phyloP scores from a whole-genome alignment of 2,329 filamentous ascomycete genomes.

The Colletotrichum cuscutae region DNA sequence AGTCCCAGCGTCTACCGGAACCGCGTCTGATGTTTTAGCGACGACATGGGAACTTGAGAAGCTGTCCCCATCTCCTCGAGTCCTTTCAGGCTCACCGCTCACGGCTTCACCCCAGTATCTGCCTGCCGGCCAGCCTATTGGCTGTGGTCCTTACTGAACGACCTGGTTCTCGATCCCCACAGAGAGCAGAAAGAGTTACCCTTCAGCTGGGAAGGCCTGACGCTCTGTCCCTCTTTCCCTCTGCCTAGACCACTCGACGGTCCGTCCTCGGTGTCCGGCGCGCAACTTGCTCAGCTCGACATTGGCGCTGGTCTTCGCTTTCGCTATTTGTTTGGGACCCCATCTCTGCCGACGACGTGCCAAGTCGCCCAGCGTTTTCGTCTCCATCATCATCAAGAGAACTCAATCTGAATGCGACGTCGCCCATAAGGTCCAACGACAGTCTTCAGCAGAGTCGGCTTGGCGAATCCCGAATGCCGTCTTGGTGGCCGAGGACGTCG shows the following conservation, averaged over 20 bases:
- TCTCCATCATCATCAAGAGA: constrained; percentile 7
- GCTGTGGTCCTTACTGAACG: neutral
- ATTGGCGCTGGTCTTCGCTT: neutral
- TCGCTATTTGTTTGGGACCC: constrained; percentile 1
- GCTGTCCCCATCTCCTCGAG: neutral
- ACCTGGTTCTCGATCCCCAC: neutral
- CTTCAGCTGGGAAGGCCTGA: neutral
- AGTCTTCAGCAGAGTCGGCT: neutral
- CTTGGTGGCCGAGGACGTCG: constrained; percentile 22
- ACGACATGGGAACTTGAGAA: constrained; percentile 1
- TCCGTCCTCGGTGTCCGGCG: neutral
- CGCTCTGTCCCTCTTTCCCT: neutral
- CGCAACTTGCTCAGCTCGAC: constrained; percentile 6
- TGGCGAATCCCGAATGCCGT: constrained; percentile 24
- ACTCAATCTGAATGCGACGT: constrained; percentile 18
- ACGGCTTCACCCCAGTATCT: neutral
- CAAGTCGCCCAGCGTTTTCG: constrained; percentile 24
- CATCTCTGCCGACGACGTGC: neutral
- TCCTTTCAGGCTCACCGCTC: no score
- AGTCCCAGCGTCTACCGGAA: constrained; percentile 14
- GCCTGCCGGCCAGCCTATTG: neutral
- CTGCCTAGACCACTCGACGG: neutral
- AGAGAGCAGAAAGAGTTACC: neutral
- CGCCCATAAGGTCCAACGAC: constrained; percentile 2
- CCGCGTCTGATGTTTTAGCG: constrained; percentile 15